Conservation (phyloP, 371 early-diverging fungal genomes). For the Mucor ambiguus region DNA sequence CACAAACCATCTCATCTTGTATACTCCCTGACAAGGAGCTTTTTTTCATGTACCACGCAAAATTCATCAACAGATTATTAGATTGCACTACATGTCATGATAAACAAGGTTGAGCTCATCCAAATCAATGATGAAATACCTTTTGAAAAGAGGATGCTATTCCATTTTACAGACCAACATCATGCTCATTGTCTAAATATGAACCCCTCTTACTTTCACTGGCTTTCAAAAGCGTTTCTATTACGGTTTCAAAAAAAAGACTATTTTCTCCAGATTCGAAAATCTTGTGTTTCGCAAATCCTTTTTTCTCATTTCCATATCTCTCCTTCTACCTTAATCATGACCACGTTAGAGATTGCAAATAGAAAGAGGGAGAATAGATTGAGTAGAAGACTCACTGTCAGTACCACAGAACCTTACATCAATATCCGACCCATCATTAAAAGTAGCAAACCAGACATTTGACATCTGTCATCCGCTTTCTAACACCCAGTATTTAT, state of each 20-base stretch:
- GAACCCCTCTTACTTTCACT: not conserved
- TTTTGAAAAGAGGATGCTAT: not conserved
- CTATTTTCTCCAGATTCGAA: too few relatives aligned
- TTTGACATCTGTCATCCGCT: not conserved
- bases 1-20: not conserved
- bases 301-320: not conserved
- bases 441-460: conserved; percentile 20
- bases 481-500: not conserved
- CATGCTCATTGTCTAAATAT: not conserved
- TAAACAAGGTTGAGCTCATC: not conserved
- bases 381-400: conserved; percentile 25
- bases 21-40: not conserved
- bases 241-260: not conserved
- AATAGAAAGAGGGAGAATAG: conserved; percentile 25
- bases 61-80: conserved; percentile 1
- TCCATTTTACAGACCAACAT: not conserved
- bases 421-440: conserved; percentile 29
- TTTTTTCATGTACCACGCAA: not conserved
- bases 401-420: conserved; percentile 25
- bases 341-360: not conserved
- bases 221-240: not conserved
- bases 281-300: not conserved
- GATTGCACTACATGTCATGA: not conserved
- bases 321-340: not conserved
- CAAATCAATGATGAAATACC: not conserved